A percentile compares a stretch with the other conserved stretches of the same genome.
Conservation (phyloP, 225 moss, liverwort and hornwort genomes). For the Ulota crispa region DNA sequence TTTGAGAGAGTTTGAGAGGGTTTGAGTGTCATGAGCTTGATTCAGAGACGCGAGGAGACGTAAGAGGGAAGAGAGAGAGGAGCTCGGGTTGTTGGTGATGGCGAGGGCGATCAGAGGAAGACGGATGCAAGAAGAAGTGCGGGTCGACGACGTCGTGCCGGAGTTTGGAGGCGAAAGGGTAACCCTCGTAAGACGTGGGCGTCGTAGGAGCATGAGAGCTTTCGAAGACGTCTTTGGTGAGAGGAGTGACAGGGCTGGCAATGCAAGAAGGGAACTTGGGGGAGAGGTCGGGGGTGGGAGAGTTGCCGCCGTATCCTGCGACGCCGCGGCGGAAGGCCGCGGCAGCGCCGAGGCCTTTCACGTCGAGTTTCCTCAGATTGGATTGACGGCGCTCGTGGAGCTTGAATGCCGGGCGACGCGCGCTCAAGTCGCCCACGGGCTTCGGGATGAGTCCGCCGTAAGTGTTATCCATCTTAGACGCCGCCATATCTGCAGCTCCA, state of each 20-base stretch:
- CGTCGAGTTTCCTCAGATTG: slow-evolving; percentile 57
- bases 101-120: slow-evolving; percentile 38
- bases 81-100: slow-evolving; percentile 58
- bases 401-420: slow-evolving; percentile 60
- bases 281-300: slow-evolving; percentile 50
- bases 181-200: slow-evolving; percentile 50
- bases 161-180: slow-evolving; percentile 1
- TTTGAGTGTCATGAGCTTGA: slow-evolving; percentile 39
- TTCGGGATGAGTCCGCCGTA: slow-evolving; percentile 54
- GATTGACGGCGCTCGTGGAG: slow-evolving; percentile 65
- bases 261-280: slow-evolving; percentile 61
- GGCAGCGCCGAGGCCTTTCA: slow-evolving; percentile 61
- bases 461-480: slow-evolving; percentile 41
- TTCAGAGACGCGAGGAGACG: slow-evolving; percentile 54
- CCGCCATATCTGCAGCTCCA: not conserved
- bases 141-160: slow-evolving; percentile 32
- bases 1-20: not conserved
- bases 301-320: slow-evolving; percentile 47
- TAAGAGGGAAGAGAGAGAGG: slow-evolving; percentile 54
- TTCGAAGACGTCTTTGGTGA: slow-evolving; percentile 55
- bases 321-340: slow-evolving; percentile 57
- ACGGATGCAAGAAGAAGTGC: slow-evolving; percentile 43
- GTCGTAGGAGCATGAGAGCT: slow-evolving; percentile 55
- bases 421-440: slow-evolving; percentile 62
- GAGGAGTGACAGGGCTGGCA: slow-evolving; percentile 61